phyloP scores from a whole-genome alignment of 441 rosid species.

The Erodium chrysanthum region DNA sequence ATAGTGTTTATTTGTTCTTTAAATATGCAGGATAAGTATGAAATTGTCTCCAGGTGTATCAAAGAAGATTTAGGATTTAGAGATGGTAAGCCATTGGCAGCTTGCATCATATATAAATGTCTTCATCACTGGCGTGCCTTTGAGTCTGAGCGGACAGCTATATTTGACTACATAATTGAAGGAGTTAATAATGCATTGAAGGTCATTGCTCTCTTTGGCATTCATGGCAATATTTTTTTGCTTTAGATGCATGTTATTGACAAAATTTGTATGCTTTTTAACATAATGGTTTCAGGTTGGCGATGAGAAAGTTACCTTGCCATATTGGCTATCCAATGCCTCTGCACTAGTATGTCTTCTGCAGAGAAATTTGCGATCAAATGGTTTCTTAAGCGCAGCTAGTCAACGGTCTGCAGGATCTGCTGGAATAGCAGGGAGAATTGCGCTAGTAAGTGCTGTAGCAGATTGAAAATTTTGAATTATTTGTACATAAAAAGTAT shows the following conservation, averaged over 20 bases:
- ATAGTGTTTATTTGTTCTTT: conserved; percentile 13
- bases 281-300: conserved; percentile 51
- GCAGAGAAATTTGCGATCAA: conserved; percentile 76
- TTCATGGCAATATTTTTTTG: conserved; percentile 9
- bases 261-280: conserved; percentile 6
- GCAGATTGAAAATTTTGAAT: background rate
- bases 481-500: background rate
- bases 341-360: conserved; percentile 90
- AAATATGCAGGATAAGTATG: conserved; percentile 67
- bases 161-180: conserved; percentile 83
- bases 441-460: conserved; percentile 46
- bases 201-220: conserved; percentile 30
- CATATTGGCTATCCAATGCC: conserved; percentile 89
- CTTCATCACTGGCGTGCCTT: conserved; percentile 94
- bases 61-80: conserved; percentile 75
- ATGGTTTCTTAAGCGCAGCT: conserved; percentile 52
- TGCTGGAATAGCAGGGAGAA: conserved; percentile 54
- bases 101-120: conserved; percentile 79
- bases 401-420: conserved; percentile 50
- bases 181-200: conserved; percentile 77
- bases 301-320: conserved; percentile 55
- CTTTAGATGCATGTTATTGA: background rate
- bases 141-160: conserved; percentile 81
- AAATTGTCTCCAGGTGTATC: conserved; percentile 74
- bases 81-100: conserved; percentile 80